These are phyloP conservation scores for Leucocoprinus leucothites DNA, from an alignment of 768 basidiomycete genomes.

Conservation along the genomic window DNA sequence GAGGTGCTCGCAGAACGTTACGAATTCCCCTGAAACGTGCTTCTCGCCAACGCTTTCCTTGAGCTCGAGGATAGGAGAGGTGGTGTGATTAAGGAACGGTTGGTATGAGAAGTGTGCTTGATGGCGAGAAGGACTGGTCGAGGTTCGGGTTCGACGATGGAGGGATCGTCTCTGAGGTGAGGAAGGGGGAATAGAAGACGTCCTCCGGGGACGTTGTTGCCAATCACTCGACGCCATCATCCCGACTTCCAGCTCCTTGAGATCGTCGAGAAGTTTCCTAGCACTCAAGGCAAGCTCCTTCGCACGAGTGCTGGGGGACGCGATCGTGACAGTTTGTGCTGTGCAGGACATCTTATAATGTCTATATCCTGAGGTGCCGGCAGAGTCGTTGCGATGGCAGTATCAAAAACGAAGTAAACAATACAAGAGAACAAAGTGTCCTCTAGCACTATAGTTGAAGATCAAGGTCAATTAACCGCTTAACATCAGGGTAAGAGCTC, in stretches of 20 bases:
- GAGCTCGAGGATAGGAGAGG: neutral
- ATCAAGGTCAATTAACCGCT: neutral
- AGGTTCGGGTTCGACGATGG: neutral
- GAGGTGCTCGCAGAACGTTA: conserved; percentile 37
- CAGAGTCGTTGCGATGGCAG: conserved; percentile 18
- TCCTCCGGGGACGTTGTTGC: conserved; percentile 6
- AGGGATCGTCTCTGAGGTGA: conserved; percentile 4
- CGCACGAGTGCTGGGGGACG: conserved; percentile 8
- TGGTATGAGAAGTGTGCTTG: conserved; percentile 3
- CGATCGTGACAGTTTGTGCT: conserved; percentile 7
- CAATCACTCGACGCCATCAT: neutral
- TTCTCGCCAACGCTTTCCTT: conserved; percentile 4
- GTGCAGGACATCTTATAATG: conserved; percentile 4
- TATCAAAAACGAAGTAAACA: conserved; percentile 10
- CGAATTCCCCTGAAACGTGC: conserved; percentile 26
- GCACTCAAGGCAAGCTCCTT: conserved; percentile 13
- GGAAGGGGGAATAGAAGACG: conserved; percentile 3
- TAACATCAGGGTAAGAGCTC: too few relatives aligned
- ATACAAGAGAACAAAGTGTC: conserved; percentile 19
- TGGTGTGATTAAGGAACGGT: neutral
- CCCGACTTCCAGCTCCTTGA: conserved; percentile 14
- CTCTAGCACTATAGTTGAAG: neutral
- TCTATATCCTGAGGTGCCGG: neutral
- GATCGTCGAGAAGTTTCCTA: conserved; percentile 12
- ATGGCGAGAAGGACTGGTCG: conserved; percentile 6